Percentiles rank a stretch among this genome's conserved stretches.
Evolutionary conservation across 768 basidiomycete species (phyloP).

Genomic region (Lactarius trivialis): DNA sequence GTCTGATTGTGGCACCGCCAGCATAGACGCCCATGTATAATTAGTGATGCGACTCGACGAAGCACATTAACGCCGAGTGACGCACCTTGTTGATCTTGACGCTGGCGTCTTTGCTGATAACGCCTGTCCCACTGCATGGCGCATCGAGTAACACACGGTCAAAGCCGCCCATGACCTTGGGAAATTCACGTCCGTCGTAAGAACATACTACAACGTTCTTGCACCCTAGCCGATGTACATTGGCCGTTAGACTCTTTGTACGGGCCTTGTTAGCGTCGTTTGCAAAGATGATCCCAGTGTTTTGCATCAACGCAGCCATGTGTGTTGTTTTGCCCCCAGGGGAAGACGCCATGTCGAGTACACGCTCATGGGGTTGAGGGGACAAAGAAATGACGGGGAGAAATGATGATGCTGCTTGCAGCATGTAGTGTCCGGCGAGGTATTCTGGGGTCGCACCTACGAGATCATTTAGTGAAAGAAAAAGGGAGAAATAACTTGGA

Average conservation of each 20-base stretch:
- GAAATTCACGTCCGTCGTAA: conserved; percentile 96
- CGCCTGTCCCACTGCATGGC: conserved; percentile 96
- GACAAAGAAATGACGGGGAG: conserved; percentile 95
- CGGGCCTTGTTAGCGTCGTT: conserved; percentile 94
- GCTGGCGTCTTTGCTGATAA: conserved; percentile 95
- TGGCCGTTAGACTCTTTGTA: conserved; percentile 94
- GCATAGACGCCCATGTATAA: conserved; percentile 1
- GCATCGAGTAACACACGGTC: conserved; percentile 96
- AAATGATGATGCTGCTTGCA: conserved; percentile 98
- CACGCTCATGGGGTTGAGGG: conserved; percentile 88
- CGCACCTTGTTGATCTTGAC: conserved; percentile 97
- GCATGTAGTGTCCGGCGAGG: conserved; percentile 98
- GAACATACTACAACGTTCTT: conserved; percentile 97
- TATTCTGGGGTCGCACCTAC: conserved; percentile 95
- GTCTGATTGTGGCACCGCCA: conserved; percentile 43
- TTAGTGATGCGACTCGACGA: background rate
- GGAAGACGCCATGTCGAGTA: conserved; percentile 97
- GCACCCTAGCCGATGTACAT: conserved; percentile 94
- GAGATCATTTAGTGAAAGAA: conserved; percentile 1
- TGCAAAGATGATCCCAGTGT: conserved; percentile 96
- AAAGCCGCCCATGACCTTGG: conserved; percentile 98
- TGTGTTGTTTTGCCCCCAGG: conserved; percentile 98
- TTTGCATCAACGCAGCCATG: conserved; percentile 93
- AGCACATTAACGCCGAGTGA: conserved; percentile 5
- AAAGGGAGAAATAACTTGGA: background rate